Base-by-base conservation (phyloP, 139 green algal genomes). In the Haematococcus lacustris region DNA sequence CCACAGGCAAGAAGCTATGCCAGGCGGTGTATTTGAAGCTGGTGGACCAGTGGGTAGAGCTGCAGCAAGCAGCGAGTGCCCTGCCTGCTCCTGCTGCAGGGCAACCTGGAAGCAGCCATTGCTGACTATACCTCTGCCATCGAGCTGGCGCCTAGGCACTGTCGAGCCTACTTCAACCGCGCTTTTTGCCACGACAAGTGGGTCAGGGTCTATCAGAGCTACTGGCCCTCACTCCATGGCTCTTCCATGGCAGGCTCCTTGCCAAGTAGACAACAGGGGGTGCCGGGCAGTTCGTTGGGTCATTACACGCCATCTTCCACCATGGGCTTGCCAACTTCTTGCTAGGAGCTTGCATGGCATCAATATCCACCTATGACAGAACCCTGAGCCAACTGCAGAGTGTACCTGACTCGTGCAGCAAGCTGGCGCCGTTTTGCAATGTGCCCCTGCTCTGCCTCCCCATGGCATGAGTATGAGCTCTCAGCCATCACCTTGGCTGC, bases 91-190 rank as follows among this genome's bases (percentile, higher is more conserved):
- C 59, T 39, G 59, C 63, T 69, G 33, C 81, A 91, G 85, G 87
- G 83, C 3, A 68, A 66, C 40, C 88, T 93, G 66, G 80, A 91
- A 64, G 77, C 68, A 30, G 91, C 91, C 1, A 83, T 97, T 3
- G 9, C 50, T 0, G 91, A 96, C 75, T 97, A 96, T 85, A 90
- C 69, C 0, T 32, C 34, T n/a, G 91, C 91, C 0, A 83, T 97
- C 32, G 26, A 70, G 53, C 71, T 94, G n/a, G 83, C 88, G 76
- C 87, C 89, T 2, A 41, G 63, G 0, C 90, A 96, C 85, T 89
- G 84, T 80, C 75, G 90, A 13, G 89, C 89, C 2, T 89, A 86
- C 73, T 95, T 91, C 83, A 96, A 96, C 81, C 81, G 90, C 7
- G 88, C 82, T 0, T 93, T 91, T 76, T 83, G 80, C 50, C 74